These are phyloP conservation scores for Turritis glabra DNA, from an alignment of 345 rosid species.

Conservation along the genomic window DNA sequence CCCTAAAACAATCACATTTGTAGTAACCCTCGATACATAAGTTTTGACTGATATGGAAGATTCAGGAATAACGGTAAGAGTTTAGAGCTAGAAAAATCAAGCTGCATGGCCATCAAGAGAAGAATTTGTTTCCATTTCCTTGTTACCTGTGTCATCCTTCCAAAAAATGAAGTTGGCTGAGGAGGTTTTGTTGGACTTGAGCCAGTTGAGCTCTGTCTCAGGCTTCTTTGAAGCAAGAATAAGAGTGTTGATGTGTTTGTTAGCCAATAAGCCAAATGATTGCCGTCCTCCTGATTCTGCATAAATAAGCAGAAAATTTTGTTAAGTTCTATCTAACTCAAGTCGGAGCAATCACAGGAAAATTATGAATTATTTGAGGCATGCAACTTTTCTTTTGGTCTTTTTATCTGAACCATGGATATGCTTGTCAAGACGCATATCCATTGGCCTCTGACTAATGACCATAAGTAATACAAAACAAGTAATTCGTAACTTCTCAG, in stretches of 20 bases:
- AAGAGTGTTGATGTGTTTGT: conserved; percentile 72
- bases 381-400: not conserved
- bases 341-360: conserved; percentile 51
- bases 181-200: conserved; percentile 68
- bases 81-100: conserved; percentile 1
- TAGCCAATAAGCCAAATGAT: conserved; percentile 90
- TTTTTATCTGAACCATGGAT: not conserved
- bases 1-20: conserved; percentile 50
- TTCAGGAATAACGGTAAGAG: conserved; percentile 54
- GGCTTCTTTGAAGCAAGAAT: conserved; percentile 81
- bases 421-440: conserved; percentile 10
- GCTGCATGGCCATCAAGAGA: conserved; percentile 23
- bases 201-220: conserved; percentile 57
- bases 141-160: conserved; percentile 82
- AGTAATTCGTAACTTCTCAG: conserved; percentile 53
- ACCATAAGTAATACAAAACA: not conserved
- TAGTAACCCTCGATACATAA: conserved; percentile 3
- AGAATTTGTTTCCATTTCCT: not conserved
- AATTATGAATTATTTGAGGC: not conserved
- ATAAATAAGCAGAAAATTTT: conserved; percentile 20
- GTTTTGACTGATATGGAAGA: conserved; percentile 29
- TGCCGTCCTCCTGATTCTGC: conserved; percentile 80
- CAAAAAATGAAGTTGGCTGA: conserved; percentile 75
- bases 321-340: conserved; percentile 3
- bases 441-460: conserved; percentile 4